Conservation (phyloP, 208 protist genomes). For the Trypanosoma lewisi region DNA sequence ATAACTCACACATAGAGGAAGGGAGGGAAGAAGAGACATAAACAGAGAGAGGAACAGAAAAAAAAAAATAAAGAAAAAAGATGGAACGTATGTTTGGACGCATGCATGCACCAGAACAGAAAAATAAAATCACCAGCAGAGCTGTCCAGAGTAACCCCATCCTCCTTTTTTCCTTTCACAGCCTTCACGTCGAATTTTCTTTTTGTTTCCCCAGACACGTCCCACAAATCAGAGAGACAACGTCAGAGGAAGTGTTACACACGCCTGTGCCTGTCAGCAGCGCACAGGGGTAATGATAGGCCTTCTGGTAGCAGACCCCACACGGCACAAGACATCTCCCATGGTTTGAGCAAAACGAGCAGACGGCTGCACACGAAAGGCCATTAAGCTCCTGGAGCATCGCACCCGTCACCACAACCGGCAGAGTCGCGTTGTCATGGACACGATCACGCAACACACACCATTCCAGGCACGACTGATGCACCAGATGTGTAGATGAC, state of each 20-base stretch:
- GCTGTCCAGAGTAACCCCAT: too few relatives aligned
- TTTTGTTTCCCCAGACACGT: neutral
- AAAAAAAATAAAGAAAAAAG: conserved; percentile 4
- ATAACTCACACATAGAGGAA: neutral
- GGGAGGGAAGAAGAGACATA: neutral
- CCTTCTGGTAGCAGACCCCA: conserved; percentile 2
- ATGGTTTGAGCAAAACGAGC: conserved; percentile 11
- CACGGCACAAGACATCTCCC: conserved; percentile 21
- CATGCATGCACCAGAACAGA: neutral
- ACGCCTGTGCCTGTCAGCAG: conserved; percentile 53
- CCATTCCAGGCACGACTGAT: conserved; percentile 85
- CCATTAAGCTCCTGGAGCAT: conserved; percentile 17
- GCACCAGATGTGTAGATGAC: conserved; percentile 19
- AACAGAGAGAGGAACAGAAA: neutral
- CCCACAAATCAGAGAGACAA: conserved; percentile 13
- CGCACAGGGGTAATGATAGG: conserved; percentile 73
- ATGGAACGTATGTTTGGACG: too few relatives aligned
- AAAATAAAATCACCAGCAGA: neutral
- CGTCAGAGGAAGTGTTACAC: conserved; percentile 36
- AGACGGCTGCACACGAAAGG: conserved; percentile 13
- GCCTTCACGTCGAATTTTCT: neutral
- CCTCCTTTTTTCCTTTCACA: neutral
- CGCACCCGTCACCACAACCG: neutral
- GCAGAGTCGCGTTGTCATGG: neutral
- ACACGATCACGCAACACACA: conserved; percentile 32